Evolutionary conservation across 2,329 filamentous ascomycete genomes (phyloP).

Genomic region (Nemania bipapillata): DNA sequence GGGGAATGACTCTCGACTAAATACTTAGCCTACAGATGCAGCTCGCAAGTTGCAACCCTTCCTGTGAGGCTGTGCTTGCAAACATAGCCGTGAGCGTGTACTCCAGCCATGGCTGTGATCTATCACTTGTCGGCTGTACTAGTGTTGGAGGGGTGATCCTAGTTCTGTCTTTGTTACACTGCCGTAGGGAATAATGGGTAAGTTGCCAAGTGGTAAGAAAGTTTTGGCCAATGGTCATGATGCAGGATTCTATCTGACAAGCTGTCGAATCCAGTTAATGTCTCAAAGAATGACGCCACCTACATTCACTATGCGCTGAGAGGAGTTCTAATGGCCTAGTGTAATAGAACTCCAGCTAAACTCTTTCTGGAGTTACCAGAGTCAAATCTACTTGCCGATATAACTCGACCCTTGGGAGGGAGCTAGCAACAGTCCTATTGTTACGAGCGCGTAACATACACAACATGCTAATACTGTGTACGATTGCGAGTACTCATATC

Average conservation of each 20-base stretch:
- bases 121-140: neutral
- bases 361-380: neutral
- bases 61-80: neutral
- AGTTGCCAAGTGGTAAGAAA: neutral
- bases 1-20: neutral
- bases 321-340: neutral
- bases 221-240: neutral
- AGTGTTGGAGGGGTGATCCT: neutral
- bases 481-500: neutral
- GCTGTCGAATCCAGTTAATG: neutral
- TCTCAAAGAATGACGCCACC: slow-evolving; percentile 3
- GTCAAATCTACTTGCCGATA: neutral
- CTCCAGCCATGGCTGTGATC: neutral
- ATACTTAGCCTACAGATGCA: neutral
- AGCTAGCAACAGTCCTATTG: neutral
- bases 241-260: neutral
- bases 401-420: neutral
- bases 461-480: neutral
- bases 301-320: neutral
- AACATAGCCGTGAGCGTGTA: neutral
- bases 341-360: neutral
- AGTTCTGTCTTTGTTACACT: neutral
- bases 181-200: neutral
- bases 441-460: neutral
- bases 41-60: neutral